phyloP scores from a whole-genome alignment of 805 yeast genomes.

The Sugiyamaella chiloensis region DNA sequence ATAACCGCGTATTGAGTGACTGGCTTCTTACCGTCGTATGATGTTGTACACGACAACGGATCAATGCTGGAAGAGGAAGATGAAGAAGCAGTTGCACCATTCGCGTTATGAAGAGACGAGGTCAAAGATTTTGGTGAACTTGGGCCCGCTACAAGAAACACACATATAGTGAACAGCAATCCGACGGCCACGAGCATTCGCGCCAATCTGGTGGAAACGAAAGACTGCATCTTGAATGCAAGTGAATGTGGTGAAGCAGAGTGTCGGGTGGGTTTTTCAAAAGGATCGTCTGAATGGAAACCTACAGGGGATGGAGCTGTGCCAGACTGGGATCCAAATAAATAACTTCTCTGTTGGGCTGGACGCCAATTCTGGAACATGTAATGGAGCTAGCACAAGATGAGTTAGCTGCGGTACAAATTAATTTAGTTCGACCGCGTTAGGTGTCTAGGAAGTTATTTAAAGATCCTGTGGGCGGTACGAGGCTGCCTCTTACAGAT shows the following conservation, averaged over 20 bases:
- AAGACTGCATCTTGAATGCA: constrained; percentile 8
- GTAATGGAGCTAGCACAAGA: no score
- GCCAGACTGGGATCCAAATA: no score
- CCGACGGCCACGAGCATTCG: constrained; percentile 17
- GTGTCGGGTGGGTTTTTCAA: constrained; percentile 13
- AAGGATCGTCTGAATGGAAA: constrained; percentile 16
- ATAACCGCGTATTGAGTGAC: constrained; percentile 72
- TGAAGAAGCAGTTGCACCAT: background rate
- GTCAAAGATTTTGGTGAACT: background rate
- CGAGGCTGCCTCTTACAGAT: no score
- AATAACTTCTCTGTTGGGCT: no score
- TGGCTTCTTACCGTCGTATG: constrained; percentile 39
- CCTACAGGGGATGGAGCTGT: no score
- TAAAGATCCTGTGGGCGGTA: no score
- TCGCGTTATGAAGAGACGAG: background rate
- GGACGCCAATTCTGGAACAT: no score
- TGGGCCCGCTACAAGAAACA: constrained; percentile 9
- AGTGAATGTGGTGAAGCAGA: constrained; percentile 4
- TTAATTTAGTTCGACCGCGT: no score
- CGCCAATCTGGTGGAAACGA: constrained; percentile 10
- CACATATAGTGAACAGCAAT: constrained; percentile 11
- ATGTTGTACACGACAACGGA: constrained; percentile 30
- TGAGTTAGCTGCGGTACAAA: no score
- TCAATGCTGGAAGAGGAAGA: constrained; percentile 7
- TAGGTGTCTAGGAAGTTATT: no score